These are phyloP conservation scores for Moelleriella libera DNA, from an alignment of 2,329 filamentous ascomycete species.

Conservation along the genomic window DNA sequence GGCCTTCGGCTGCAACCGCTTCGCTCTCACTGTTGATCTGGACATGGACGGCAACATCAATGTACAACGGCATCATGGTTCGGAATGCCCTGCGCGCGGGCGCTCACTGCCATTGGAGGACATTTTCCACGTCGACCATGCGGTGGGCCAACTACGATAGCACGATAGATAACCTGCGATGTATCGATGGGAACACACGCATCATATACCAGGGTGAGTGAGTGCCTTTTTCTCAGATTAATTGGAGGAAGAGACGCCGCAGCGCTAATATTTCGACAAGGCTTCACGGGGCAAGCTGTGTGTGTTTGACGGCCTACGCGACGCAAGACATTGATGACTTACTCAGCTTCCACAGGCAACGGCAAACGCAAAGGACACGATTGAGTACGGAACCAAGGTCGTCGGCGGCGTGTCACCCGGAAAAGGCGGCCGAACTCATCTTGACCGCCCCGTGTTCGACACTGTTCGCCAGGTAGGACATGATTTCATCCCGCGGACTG, in stretches of 20 bases:
- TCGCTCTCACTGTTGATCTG: too few relatives aligned
- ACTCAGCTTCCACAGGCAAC: conserved; percentile 17
- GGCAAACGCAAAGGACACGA: conserved; percentile 21
- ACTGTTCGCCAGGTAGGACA: conserved; percentile 17
- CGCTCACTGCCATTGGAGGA: not conserved
- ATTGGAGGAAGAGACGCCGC: not conserved
- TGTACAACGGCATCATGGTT: not conserved
- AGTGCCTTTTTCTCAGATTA: not conserved
- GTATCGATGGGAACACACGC: conserved; percentile 12
- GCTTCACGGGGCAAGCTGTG: conserved; percentile 24
- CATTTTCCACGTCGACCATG: not conserved
- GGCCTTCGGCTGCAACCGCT: too few relatives aligned
- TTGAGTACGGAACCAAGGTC: conserved; percentile 22
- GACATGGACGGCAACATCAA: too few relatives aligned
- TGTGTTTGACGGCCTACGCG: not conserved
- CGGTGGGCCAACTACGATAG: conserved; percentile 7
- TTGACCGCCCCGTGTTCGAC: conserved; percentile 20
- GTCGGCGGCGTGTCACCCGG: conserved; percentile 23
- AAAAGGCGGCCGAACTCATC: conserved; percentile 17
- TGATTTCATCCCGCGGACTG: too few relatives aligned
- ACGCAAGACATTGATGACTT: not conserved
- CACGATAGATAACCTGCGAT: conserved; percentile 15
- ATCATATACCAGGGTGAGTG: conserved; percentile 20
- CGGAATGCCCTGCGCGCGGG: not conserved
- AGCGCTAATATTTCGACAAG: conserved; percentile 6